These are phyloP conservation scores for Ensete ventricosum DNA, from an alignment of 176 grass and related monocot species.

Conservation along the genomic window DNA sequence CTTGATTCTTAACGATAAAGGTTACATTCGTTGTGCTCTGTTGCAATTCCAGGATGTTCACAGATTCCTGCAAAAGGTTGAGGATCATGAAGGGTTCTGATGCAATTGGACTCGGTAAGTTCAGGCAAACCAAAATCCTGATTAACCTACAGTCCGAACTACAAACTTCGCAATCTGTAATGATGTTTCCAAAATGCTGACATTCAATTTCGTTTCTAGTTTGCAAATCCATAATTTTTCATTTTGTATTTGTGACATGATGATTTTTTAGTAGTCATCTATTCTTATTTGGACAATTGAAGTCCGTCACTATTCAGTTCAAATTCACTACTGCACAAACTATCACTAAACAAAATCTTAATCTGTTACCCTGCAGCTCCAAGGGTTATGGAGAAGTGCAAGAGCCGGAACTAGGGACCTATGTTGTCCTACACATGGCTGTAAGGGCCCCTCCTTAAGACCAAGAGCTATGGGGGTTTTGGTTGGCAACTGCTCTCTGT, in stretches of 20 bases:
- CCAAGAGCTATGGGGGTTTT: background rate
- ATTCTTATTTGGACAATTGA: background rate
- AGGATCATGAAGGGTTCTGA: slow-evolving; percentile 21
- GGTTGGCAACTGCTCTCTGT: background rate
- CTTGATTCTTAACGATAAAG: background rate
- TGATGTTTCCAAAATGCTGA: too few species aligned
- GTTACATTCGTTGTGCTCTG: background rate
- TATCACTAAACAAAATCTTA: background rate
- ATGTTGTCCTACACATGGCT: background rate
- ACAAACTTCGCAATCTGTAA: too few species aligned
- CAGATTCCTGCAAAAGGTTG: slow-evolving; percentile 7
- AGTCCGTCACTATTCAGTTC: background rate
- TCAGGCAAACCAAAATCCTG: background rate
- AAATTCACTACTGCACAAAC: background rate
- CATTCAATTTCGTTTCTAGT: too few species aligned
- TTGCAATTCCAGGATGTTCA: slow-evolving; percentile 19
- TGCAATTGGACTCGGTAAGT: slow-evolving; percentile 15
- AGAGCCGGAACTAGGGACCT: background rate
- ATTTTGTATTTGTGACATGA: too few species aligned
- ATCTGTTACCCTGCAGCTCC: background rate
- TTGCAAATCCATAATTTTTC: too few species aligned
- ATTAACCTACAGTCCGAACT: too few species aligned
- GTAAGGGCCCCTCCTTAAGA: background rate
- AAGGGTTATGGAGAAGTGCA: slow-evolving; percentile 15
- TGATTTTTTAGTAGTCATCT: too few species aligned